Evolutionary conservation across 2,329 filamentous ascomycete species (phyloP), one percentile per base, ranked within the genome.

Genomic region (Pestalotiopsis fici): DNA sequence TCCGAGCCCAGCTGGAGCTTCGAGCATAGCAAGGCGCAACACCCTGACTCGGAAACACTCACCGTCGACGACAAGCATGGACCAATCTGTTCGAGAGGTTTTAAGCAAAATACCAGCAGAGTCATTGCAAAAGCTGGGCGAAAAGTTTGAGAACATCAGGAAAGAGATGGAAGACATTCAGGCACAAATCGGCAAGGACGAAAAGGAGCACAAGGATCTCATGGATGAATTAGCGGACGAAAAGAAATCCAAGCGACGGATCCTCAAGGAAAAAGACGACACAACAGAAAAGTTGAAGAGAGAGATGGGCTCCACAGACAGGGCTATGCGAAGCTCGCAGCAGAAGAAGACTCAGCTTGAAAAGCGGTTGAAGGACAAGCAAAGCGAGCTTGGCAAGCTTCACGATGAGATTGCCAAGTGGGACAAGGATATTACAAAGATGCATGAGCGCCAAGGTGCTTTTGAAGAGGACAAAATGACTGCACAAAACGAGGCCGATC

Each of bases 231-330:
- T 97, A 37, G 88, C 91, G 65, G 90, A 90, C 67, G 93, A 97
- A 74, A 91, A 93, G 68, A 93, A 97, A 71, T 87, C 91, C 63
- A 90, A 97, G 77, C 91, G 88, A 74, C 90, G 91, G 69, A 86
- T 90, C 23, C 85, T 96, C 65, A 96, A 93, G 77, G 93, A 97
- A 75, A 97, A 97, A 78, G 95, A 98, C 71, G 94, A 97, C 74
- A 92, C 91, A 63, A 98, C 94, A 61, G 90, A 93, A 57, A 94
- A 94, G 75, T 81, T 98, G 65, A 93, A 92, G 74, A 91, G 91
- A 69, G 91, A 95, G 75, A 90, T 97, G 65, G 91, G 93, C 64
- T 89, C 88, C 59, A 89, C 95, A 5, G 94, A 97, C 78, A 90
- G 93, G 65, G 86, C 93, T 71, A 97, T 97, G 83, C 90, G 94